Conservation (phyloP, 768 basidiomycete genomes). For the Auriscalpium microsporum region DNA sequence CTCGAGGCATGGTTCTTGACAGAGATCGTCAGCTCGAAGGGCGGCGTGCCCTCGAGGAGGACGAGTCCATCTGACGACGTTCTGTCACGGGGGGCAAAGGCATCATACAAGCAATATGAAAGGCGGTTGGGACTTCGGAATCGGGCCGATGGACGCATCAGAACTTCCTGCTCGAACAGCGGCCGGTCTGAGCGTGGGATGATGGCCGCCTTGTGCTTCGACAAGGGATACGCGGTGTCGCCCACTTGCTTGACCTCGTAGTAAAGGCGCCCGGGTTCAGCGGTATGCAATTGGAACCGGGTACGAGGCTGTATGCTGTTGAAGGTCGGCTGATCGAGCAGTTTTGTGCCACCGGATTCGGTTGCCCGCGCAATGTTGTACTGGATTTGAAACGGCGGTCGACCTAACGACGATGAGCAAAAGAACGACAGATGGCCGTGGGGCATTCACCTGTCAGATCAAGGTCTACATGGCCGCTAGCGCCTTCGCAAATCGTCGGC, state of each 20-base stretch:
- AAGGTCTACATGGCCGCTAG: conserved; percentile 74
- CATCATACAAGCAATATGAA: conserved; percentile 70
- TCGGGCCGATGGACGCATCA: conserved; percentile 68
- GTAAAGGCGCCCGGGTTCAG: conserved; percentile 69
- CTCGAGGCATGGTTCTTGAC: conserved; percentile 71
- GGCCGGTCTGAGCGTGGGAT: conserved; percentile 64
- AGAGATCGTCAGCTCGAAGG: conserved; percentile 71
- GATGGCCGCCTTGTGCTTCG: conserved; percentile 49
- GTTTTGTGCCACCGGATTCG: conserved; percentile 57
- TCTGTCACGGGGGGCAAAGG: conserved; percentile 45
- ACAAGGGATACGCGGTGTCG: conserved; percentile 76
- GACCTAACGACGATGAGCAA: conserved; percentile 38
- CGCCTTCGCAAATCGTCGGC: conserved; percentile 74
- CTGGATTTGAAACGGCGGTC: conserved; percentile 89
- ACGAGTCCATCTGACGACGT: conserved; percentile 52
- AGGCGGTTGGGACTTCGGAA: conserved; percentile 63
- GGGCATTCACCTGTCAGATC: conserved; percentile 53
- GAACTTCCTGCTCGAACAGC: conserved; percentile 80
- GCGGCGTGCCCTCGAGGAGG: conserved; percentile 73
- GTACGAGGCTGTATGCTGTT: conserved; percentile 77
- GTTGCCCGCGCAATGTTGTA: conserved; percentile 74
- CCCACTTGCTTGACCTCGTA: conserved; percentile 89
- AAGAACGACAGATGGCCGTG: background rate
- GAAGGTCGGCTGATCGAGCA: conserved; percentile 71
- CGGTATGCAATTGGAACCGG: conserved; percentile 75